These are phyloP conservation scores for Pugionium cornutum DNA, from an alignment of 345 rosid genomes.

Conservation along the genomic window DNA sequence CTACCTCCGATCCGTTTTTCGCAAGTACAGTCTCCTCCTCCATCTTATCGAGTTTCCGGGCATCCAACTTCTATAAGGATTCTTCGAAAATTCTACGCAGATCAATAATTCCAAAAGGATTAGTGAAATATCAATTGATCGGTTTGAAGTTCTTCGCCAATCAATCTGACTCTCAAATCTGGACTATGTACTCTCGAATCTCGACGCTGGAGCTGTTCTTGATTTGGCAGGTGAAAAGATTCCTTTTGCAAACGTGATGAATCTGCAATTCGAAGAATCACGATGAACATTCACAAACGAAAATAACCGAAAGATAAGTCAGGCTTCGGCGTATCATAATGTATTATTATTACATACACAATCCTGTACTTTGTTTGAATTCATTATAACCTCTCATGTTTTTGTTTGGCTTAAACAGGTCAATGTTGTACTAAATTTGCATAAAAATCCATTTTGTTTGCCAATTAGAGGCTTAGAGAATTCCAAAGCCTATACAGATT, in stretches of 20 bases:
- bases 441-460: background rate
- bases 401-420: background rate
- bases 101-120: background rate
- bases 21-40: conserved; percentile 39
- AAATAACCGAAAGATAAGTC: conserved; percentile 1
- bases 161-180: background rate
- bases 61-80: background rate
- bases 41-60: conserved; percentile 39
- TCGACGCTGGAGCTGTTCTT: background rate
- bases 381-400: background rate
- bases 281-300: conserved; percentile 12
- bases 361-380: background rate
- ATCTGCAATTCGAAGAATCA: conserved; percentile 4
- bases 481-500: no score
- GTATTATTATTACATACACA: background rate
- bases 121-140: background rate
- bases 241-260: background rate
- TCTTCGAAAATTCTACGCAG: background rate
- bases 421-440: background rate
- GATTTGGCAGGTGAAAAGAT: background rate
- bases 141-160: conserved; percentile 5
- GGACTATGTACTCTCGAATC: background rate
- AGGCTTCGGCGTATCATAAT: background rate
- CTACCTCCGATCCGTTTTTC: conserved; percentile 35
- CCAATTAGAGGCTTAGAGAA: no score